Percentiles rank a stretch among this genome's conserved stretches.
These are phyloP conservation scores for Drechslerella dactyloides DNA, from an alignment of 2,329 filamentous ascomycete species.

Conservation along the genomic window DNA sequence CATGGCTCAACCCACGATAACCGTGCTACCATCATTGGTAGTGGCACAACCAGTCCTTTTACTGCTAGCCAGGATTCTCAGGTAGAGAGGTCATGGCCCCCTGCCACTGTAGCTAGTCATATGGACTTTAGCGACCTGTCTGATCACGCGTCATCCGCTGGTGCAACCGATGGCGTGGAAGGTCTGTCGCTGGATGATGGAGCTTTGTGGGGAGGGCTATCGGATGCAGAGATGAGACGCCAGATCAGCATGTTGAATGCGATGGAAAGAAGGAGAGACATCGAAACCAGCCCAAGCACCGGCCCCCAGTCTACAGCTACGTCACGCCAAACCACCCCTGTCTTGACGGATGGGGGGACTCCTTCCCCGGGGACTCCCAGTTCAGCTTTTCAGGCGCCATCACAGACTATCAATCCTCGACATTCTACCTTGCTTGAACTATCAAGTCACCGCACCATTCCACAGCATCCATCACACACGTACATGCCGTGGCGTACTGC, in stretches of 20 bases:
- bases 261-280: slow-evolving; percentile 16
- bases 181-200: slow-evolving; percentile 16
- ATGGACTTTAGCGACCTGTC: not conserved
- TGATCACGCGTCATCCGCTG: not conserved
- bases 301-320: not conserved
- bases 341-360: not conserved
- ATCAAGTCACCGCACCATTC: too few species aligned
- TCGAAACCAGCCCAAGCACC: not conserved
- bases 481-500: too few species aligned
- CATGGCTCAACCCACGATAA: not conserved
- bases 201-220: slow-evolving; percentile 35
- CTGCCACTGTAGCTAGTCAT: not conserved
- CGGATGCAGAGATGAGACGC: slow-evolving; percentile 34
- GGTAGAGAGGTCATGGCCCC: not conserved
- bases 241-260: slow-evolving; percentile 36
- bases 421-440: too few species aligned
- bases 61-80: not conserved
- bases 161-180: not conserved
- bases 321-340: not conserved
- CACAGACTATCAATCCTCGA: too few species aligned
- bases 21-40: not conserved
- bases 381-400: too few species aligned
- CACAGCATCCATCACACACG: too few species aligned
- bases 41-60: not conserved
- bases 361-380: too few species aligned